A percentile compares a stretch with the other conserved stretches of the same genome.
These are phyloP conservation scores for Pythium dissotocum DNA, from an alignment of 352 stramenopile species.

Conservation along the genomic window DNA sequence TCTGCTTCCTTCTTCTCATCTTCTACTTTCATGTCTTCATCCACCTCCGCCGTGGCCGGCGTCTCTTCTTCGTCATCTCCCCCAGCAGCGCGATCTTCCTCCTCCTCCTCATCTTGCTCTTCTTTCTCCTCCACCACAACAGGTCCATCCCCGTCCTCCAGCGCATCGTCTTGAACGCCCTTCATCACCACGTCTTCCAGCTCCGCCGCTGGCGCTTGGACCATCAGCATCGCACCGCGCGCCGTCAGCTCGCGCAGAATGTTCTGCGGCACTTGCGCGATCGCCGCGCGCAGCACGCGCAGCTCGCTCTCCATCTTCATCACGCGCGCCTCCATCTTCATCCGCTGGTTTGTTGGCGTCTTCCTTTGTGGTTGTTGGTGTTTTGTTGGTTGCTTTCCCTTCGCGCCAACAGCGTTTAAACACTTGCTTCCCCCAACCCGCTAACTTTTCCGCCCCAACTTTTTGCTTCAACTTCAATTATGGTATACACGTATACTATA, in stretches of 20 bases:
- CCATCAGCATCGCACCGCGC: slow-evolving; percentile 20
- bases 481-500: not conserved
- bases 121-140: slow-evolving; percentile 1
- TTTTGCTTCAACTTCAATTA: slow-evolving; percentile 4
- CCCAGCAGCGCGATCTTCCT: no score
- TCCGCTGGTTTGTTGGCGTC: not conserved
- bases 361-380: not conserved
- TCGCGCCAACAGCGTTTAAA: not conserved
- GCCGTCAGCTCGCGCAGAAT: slow-evolving; percentile 12
- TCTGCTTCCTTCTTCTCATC: slow-evolving; percentile 4
- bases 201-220: slow-evolving; percentile 6
- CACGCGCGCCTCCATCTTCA: slow-evolving; percentile 14
- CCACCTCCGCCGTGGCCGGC: not conserved
- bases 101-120: not conserved
- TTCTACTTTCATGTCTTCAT: not conserved
- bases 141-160: not conserved
- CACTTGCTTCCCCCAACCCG: not conserved
- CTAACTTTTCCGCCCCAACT: slow-evolving; percentile 5
- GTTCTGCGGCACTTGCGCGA: slow-evolving; percentile 11
- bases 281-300: slow-evolving; percentile 4
- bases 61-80: no score
- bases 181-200: slow-evolving; percentile 8
- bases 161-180: not conserved
- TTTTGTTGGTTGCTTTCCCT: not conserved
- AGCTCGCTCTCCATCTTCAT: slow-evolving; percentile 23